These are phyloP conservation scores for Crithidia brevicula DNA, from an alignment of 208 protist genomes.

Conservation along the genomic window DNA sequence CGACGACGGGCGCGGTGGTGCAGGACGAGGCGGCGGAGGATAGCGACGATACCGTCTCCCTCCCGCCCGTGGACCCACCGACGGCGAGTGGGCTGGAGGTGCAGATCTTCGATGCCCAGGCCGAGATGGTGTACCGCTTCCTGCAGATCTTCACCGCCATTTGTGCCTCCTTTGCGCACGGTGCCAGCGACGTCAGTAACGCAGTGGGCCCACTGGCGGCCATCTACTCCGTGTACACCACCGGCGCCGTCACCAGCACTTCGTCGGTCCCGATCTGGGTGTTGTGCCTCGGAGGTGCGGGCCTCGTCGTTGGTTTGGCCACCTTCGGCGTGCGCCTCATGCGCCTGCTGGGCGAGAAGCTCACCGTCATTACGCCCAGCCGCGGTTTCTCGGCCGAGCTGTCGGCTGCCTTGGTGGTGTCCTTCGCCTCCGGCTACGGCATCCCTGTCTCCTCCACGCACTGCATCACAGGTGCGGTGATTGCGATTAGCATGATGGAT, in stretches of 20 bases:
- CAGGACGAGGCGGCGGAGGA: slow-evolving; percentile 27
- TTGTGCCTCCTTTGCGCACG: slow-evolving; percentile 85
- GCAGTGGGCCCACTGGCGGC: slow-evolving; percentile 78
- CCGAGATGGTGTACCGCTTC: slow-evolving; percentile 80
- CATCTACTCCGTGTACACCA: slow-evolving; percentile 74
- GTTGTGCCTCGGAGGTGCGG: slow-evolving; percentile 66
- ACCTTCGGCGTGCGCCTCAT: slow-evolving; percentile 80
- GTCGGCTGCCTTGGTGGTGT: slow-evolving; percentile 72
- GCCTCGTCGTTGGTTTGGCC: slow-evolving; percentile 71
- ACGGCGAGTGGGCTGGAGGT: slow-evolving; percentile 51
- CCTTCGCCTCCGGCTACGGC: slow-evolving; percentile 76
- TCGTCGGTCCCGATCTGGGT: slow-evolving; percentile 72
- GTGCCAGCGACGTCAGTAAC: slow-evolving; percentile 89
- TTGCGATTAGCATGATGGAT: slow-evolving; percentile 82
- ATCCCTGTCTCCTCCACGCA: slow-evolving; percentile 92
- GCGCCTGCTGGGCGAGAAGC: slow-evolving; percentile 70
- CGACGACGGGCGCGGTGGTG: slow-evolving; percentile 36
- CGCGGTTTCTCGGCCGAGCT: slow-evolving; percentile 81
- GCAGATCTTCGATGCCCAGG: slow-evolving; percentile 51
- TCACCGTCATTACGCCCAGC: slow-evolving; percentile 82
- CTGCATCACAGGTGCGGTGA: slow-evolving; percentile 89
- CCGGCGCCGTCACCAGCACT: slow-evolving; percentile 31
- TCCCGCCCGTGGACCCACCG: neutral
- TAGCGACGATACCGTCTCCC: slow-evolving; percentile 12
- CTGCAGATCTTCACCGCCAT: slow-evolving; percentile 86